Conservation (phyloP, 176 grass and related monocot genomes). For the Urochloa ruziziensis region DNA sequence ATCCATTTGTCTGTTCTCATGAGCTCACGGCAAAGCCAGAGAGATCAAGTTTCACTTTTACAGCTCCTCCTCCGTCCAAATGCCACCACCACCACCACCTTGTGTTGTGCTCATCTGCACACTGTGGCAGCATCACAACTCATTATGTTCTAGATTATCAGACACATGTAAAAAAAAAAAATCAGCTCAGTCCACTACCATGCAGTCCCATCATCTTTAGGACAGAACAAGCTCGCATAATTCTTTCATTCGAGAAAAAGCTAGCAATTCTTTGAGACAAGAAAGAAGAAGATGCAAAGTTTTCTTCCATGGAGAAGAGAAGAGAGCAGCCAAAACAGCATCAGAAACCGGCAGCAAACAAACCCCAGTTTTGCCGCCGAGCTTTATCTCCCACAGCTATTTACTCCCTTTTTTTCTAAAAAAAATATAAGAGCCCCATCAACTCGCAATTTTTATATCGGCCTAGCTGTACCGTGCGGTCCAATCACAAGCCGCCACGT, state of each 20-base stretch:
- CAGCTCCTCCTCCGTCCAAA: not conserved
- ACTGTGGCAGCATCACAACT: not conserved
- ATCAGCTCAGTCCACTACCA: not conserved
- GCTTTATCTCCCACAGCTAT: not conserved
- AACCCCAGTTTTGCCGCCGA: not conserved
- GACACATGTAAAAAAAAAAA: not conserved
- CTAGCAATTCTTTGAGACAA: not conserved
- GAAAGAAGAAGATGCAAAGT: not conserved
- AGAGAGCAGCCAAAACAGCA: not conserved
- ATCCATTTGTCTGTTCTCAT: not conserved
- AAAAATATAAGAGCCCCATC: not conserved
- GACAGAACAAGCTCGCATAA: too few species aligned
- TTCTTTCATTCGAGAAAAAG: too few species aligned
- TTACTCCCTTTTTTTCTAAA: too few species aligned
- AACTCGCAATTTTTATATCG: not conserved
- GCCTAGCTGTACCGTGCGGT: not conserved
- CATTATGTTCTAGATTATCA: not conserved
- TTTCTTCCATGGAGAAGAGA: not conserved
- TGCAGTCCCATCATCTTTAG: not conserved
- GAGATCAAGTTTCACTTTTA: not conserved
- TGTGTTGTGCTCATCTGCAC: not conserved
- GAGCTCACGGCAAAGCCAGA: too few species aligned
- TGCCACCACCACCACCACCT: not conserved
- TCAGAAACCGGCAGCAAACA: constrained; percentile 17
- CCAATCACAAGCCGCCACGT: not conserved